These are phyloP conservation scores for Spathaspora passalidarum DNA, from an alignment of 805 yeast genomes.

Conservation along the genomic window DNA sequence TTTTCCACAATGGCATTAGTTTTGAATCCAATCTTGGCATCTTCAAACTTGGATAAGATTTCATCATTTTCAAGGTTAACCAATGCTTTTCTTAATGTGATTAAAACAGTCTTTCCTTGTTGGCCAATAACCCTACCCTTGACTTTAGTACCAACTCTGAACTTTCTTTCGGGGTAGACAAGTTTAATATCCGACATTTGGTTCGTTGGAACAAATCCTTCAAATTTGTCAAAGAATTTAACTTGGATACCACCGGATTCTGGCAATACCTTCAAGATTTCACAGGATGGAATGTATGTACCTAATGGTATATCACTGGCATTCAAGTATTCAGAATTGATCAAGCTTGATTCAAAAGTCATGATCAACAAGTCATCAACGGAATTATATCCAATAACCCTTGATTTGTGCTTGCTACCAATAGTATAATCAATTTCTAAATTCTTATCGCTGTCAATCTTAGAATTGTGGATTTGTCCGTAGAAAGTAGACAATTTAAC, in stretches of 20 bases:
- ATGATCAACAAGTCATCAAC: constrained; percentile 66
- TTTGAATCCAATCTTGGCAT: constrained; percentile 43
- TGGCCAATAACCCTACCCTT: constrained; percentile 67
- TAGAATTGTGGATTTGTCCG: constrained; percentile 82
- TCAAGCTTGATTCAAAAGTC: constrained; percentile 63
- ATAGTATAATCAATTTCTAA: constrained; percentile 48
- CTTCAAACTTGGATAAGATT: constrained; percentile 38
- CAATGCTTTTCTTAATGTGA: constrained; percentile 82
- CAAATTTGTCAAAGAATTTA: constrained; percentile 61
- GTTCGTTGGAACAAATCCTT: constrained; percentile 66
- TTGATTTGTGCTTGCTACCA: constrained; percentile 71
- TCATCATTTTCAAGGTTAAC: constrained; percentile 62
- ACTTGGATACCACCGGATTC: constrained; percentile 64
- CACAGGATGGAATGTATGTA: constrained; percentile 50
- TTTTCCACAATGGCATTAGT: constrained; percentile 73
- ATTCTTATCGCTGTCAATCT: constrained; percentile 48
- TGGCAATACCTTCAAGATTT: constrained; percentile 53
- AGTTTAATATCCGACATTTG: constrained; percentile 85
- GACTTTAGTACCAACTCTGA: constrained; percentile 78
- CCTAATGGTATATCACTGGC: constrained; percentile 77
- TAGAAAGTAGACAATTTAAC: constrained; percentile 47
- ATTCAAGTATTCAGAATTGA: constrained; percentile 65
- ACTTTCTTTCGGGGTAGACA: constrained; percentile 88
- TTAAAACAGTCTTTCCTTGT: constrained; percentile 46
- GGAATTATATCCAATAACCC: constrained; percentile 68